These are phyloP conservation scores for Plantago lanceolata DNA, from an alignment of 305 asterid species.

Conservation along the genomic window DNA sequence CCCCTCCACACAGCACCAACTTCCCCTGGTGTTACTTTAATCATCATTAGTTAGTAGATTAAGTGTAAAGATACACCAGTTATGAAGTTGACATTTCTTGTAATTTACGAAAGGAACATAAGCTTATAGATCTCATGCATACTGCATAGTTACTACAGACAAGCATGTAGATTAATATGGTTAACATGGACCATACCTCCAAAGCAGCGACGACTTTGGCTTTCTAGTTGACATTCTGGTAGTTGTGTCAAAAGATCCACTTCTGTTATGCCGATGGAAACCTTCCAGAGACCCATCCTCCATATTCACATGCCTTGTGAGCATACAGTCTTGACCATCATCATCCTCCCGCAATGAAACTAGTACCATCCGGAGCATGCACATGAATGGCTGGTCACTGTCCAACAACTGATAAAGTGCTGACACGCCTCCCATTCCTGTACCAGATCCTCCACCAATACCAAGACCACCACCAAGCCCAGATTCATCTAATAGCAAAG, in stretches of 20 bases:
- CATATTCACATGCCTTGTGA: conserved; percentile 46
- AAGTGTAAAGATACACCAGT: conserved; percentile 2
- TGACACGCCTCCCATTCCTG: conserved; percentile 99
- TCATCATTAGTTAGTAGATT: conserved; percentile 1
- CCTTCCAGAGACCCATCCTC: conserved; percentile 56
- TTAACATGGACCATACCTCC: conserved; percentile 67
- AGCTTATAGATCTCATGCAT: conserved; percentile 9
- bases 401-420: conserved; percentile 92
- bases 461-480: conserved; percentile 99
- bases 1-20: conserved; percentile 18
- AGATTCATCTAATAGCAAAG: conserved; percentile 88
- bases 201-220: conserved; percentile 87
- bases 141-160: conserved; percentile 1
- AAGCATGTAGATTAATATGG: conserved; percentile 16
- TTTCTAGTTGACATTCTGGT: conserved; percentile 65
- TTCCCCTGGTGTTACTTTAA: conserved; percentile 10
- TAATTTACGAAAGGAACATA: conserved; percentile 9
- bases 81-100: conserved; percentile 19
- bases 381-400: conserved; percentile 97
- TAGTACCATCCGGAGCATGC: conserved; percentile 99
- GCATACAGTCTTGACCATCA: conserved; percentile 73
- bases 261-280: conserved; percentile 43
- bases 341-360: conserved; percentile 91
- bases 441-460: conserved; percentile 99
- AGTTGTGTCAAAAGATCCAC: conserved; percentile 51